Percentiles rank a stretch among this genome's conserved stretches.
These are phyloP conservation scores for Adansonia madagascariensis DNA, from an alignment of 441 rosid genomes.

Conservation along the genomic window DNA sequence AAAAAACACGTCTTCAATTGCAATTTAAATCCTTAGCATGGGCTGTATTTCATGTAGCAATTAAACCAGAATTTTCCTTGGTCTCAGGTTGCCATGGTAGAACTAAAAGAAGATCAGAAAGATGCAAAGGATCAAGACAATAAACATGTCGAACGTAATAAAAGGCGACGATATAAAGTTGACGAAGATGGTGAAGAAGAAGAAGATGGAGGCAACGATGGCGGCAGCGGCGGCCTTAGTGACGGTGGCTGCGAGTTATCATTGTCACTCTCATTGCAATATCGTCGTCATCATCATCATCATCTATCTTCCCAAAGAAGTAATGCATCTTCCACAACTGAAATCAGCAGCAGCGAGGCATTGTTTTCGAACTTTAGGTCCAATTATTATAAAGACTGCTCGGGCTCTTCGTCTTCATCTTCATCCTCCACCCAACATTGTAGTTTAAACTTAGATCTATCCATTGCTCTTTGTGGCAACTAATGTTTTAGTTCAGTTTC, in stretches of 20 bases:
- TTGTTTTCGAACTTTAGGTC: slow-evolving; percentile 39
- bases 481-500: slow-evolving; percentile 12
- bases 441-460: slow-evolving; percentile 62
- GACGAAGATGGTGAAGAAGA: slow-evolving; percentile 24
- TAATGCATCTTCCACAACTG: slow-evolving; percentile 32
- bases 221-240: too few species aligned
- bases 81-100: slow-evolving; percentile 33
- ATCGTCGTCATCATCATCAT: slow-evolving; percentile 34
- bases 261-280: slow-evolving; percentile 54
- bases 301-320: slow-evolving; percentile 41
- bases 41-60: not conserved
- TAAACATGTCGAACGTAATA: not conserved
- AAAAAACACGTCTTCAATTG: too few species aligned
- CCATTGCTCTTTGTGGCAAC: slow-evolving; percentile 76
- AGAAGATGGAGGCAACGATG: slow-evolving; percentile 33
- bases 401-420: slow-evolving; percentile 17
- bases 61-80: not conserved
- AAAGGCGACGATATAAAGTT: not conserved
- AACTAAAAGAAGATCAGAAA: slow-evolving; percentile 30
- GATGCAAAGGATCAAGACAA: slow-evolving; percentile 19
- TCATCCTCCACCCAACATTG: slow-evolving; percentile 26
- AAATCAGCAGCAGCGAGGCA: slow-evolving; percentile 60
- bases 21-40: not conserved
- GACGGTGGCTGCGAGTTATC: slow-evolving; percentile 51
- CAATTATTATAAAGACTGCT: slow-evolving; percentile 38